phyloP scores from a whole-genome alignment of 371 early-diverging fungal species.

The Mucor ambiguus region DNA sequence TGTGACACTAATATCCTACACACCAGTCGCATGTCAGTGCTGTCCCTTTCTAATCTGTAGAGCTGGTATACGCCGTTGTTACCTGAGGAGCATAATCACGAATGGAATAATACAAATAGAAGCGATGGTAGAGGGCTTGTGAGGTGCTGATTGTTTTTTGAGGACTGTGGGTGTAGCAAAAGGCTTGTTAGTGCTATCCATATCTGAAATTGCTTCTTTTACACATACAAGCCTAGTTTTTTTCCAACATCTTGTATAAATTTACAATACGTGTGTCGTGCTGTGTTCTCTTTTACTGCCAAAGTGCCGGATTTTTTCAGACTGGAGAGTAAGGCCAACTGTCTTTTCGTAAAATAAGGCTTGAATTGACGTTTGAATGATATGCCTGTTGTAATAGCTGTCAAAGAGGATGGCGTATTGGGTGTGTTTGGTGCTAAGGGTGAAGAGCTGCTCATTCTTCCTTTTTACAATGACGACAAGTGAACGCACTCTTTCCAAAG shows the following conservation, averaged over 20 bases:
- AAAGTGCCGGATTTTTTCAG: conserved; percentile 29
- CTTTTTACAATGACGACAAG: background rate
- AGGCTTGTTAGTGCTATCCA: background rate
- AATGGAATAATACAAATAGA: conserved; percentile 65
- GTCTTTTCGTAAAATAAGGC: conserved; percentile 50
- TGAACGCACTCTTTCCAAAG: background rate
- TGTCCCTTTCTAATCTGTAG: no score
- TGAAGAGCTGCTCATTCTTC: conserved; percentile 14
- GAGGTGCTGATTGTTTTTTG: conserved; percentile 75
- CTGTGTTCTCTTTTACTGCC: conserved; percentile 31
- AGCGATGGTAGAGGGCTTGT: conserved; percentile 72
- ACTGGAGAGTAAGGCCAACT: conserved; percentile 35
- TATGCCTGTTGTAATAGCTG: conserved; percentile 35
- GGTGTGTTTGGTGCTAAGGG: conserved; percentile 28
- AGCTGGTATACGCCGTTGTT: background rate
- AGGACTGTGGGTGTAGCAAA: conserved; percentile 48
- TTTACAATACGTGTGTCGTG: conserved; percentile 46
- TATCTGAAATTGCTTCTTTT: no score
- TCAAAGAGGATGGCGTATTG: conserved; percentile 24
- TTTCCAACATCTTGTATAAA: conserved; percentile 54
- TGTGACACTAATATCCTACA: conserved; percentile 60
- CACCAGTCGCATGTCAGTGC: background rate
- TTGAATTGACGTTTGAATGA: conserved; percentile 40
- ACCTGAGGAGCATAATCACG: conserved; percentile 49
- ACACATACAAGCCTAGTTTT: conserved; percentile 48